phyloP scores from a whole-genome alignment of 805 yeast genomes.

The Lipomyces japonicus region DNA sequence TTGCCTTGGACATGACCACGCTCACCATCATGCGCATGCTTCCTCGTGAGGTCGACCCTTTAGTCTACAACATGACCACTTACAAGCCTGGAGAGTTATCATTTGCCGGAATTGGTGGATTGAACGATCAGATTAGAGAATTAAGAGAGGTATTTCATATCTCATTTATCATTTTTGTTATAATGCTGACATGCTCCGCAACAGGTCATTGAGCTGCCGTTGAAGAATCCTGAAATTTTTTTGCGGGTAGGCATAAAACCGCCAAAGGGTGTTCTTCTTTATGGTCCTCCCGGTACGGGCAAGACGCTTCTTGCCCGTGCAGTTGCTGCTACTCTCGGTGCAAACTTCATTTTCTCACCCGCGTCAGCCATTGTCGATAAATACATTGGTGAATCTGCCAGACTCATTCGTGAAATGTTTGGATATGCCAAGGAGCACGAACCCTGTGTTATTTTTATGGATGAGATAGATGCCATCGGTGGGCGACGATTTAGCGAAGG shows the following conservation, averaged over 20 bases:
- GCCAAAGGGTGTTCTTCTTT: slow-evolving; percentile 95
- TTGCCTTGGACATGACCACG: slow-evolving; percentile 95
- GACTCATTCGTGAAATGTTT: slow-evolving; percentile 96
- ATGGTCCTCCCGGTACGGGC: slow-evolving; percentile 99
- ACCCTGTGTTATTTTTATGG: slow-evolving; percentile 97
- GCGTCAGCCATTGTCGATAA: slow-evolving; percentile 97
- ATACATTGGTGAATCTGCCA: slow-evolving; percentile 95
- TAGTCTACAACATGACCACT: slow-evolving; percentile 96
- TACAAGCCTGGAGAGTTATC: slow-evolving; percentile 97
- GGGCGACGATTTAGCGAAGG: slow-evolving; percentile 98
- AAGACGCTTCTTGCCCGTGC: slow-evolving; percentile 95
- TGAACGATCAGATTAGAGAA: slow-evolving; percentile 92
- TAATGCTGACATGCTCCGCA: background rate
- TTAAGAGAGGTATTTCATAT: slow-evolving; percentile 63
- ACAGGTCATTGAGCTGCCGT: slow-evolving; percentile 84
- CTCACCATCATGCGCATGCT: slow-evolving; percentile 94
- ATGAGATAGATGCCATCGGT: slow-evolving; percentile 98
- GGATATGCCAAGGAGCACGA: slow-evolving; percentile 96
- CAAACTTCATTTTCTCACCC: slow-evolving; percentile 96
- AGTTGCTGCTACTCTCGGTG: slow-evolving; percentile 97
- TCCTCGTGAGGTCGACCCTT: slow-evolving; percentile 97
- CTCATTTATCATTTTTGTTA: background rate
- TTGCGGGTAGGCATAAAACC: slow-evolving; percentile 95
- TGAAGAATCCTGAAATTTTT: slow-evolving; percentile 94
- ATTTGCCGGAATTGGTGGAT: slow-evolving; percentile 93